Conservation (phyloP, 1,284 basidiomycete genomes). For the Ceraceosorus bombacis region DNA sequence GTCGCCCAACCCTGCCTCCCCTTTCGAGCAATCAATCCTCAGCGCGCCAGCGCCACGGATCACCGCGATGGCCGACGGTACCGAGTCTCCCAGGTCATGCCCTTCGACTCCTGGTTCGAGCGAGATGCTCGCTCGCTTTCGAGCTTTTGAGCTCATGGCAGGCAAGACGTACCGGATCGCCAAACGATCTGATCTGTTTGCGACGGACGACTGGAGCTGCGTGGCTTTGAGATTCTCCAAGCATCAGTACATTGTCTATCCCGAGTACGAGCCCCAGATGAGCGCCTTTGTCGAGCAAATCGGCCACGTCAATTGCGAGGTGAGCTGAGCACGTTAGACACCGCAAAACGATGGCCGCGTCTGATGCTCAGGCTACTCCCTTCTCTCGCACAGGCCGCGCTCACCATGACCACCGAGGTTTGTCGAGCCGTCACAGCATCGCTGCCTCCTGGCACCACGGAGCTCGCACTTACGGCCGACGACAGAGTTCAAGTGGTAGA, state of each 20-base stretch:
- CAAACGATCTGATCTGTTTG: no score
- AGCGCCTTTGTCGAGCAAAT: conserved; percentile 52
- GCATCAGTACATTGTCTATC: conserved; percentile 23
- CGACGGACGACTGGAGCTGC: conserved; percentile 9
- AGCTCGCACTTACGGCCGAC: conserved; percentile 26
- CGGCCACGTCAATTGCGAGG: conserved; percentile 64
- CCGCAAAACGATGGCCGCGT: neutral
- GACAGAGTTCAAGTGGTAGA: conserved; percentile 45
- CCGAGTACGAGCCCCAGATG: conserved; percentile 12
- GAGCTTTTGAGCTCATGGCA: no score
- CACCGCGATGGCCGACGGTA: no score
- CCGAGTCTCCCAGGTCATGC: no score
- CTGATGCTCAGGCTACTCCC: neutral
- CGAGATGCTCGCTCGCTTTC: no score
- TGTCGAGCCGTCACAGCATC: conserved; percentile 60
- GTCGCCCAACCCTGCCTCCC: no score
- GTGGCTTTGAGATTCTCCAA: conserved; percentile 28
- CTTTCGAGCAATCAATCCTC: no score
- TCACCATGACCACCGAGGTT: conserved; percentile 70
- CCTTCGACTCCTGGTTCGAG: no score
- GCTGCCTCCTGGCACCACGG: conserved; percentile 43
- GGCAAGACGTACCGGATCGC: no score
- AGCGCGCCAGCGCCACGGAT: no score
- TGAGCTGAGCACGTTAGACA: conserved; percentile 43
- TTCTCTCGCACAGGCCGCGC: conserved; percentile 50